phyloP scores from a whole-genome alignment of 768 basidiomycete species.

The Clitopilus hobsonii region DNA sequence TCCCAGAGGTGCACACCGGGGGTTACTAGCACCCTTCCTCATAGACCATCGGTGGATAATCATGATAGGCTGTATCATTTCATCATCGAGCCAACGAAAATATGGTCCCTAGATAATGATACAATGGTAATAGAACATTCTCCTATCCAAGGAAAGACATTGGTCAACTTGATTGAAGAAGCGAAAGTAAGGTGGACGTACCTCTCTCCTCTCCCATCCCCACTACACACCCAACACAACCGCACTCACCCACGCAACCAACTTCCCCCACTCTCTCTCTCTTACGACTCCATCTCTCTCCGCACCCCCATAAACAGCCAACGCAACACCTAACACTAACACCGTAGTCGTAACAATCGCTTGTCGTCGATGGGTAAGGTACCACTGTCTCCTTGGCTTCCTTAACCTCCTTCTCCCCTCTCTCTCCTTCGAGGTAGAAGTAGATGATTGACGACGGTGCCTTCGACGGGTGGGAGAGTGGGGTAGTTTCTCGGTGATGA shows the following conservation, averaged over 20 bases:
- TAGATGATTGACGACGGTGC: too few species aligned
- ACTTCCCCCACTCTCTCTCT: background rate
- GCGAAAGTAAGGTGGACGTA: too few species aligned
- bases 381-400: constrained; percentile 10
- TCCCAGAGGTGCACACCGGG: too few species aligned
- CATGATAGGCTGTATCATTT: too few species aligned
- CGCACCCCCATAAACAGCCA: constrained; percentile 52
- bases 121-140: too few species aligned
- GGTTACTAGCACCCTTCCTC: too few species aligned
- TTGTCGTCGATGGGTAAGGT: constrained; percentile 18
- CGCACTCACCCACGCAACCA: constrained; percentile 7
- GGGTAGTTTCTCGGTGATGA: constrained; percentile 10
- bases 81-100: too few species aligned
- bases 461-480: too few species aligned
- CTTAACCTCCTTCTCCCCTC: constrained; percentile 15
- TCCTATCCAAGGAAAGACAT: too few species aligned
- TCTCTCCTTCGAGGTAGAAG: constrained; percentile 12
- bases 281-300: constrained; percentile 15
- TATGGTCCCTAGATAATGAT: too few species aligned
- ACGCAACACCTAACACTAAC: constrained; percentile 63
- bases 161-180: too few species aligned
- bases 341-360: constrained; percentile 62
- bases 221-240: constrained; percentile 12
- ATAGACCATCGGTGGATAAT: too few species aligned
- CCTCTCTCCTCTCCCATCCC: background rate